Evolutionary conservation across 768 basidiomycete genomes (phyloP).

Genomic region (Boletus patriciae): DNA sequence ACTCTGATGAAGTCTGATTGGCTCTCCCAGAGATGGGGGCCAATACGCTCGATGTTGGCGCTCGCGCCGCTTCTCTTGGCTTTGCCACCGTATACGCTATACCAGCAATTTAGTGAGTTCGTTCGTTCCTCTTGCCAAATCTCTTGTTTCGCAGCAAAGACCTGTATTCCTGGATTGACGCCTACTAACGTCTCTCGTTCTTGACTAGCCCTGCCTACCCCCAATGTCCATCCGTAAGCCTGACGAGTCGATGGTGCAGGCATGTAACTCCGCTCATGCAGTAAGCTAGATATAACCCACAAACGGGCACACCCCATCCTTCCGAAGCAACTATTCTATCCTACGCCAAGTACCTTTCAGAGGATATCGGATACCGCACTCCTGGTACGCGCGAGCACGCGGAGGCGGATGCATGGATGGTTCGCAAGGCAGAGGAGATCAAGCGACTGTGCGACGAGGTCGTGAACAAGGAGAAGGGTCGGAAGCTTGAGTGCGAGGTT

Average conservation of each 20-base stretch:
- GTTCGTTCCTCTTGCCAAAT: background rate
- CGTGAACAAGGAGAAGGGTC: conserved; percentile 38
- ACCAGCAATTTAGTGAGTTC: conserved; percentile 49
- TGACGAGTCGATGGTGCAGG: background rate
- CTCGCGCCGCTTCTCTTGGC: conserved; percentile 56
- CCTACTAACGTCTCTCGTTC: conserved; percentile 4
- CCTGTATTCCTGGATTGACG: background rate
- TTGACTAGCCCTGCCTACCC: conserved; percentile 53
- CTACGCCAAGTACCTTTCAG: conserved; percentile 68
- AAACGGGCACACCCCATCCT: conserved; percentile 62
- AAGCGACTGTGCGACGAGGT: conserved; percentile 61
- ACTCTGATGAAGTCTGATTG: conserved; percentile 6
- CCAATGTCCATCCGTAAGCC: conserved; percentile 53
- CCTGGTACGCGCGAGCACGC: conserved; percentile 91
- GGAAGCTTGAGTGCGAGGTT: conserved; percentile 85
- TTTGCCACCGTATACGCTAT: conserved; percentile 47
- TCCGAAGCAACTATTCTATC: conserved; percentile 69
- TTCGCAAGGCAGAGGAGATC: conserved; percentile 61
- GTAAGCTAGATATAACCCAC: conserved; percentile 42
- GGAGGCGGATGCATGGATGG: conserved; percentile 79
- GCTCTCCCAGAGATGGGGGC: conserved; percentile 47
- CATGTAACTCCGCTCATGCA: background rate
- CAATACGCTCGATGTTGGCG: conserved; percentile 53
- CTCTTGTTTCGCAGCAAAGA: background rate
- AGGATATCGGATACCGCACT: conserved; percentile 87